These are phyloP conservation scores for Diaporthe ampelina DNA, from an alignment of 2,329 filamentous ascomycete species.

Conservation along the genomic window DNA sequence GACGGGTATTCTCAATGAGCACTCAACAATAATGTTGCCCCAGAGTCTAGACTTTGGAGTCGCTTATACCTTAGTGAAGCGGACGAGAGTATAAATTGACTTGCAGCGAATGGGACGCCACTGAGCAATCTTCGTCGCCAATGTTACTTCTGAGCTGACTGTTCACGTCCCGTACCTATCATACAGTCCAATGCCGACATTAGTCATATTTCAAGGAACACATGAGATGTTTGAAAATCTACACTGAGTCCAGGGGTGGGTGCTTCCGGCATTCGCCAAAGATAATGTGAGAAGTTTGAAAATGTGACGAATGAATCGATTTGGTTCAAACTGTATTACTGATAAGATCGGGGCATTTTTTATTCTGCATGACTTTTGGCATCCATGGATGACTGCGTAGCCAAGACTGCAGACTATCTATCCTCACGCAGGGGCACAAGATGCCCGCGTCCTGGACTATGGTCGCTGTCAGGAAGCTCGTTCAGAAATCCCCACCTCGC, in stretches of 20 bases:
- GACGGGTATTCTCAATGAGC: not conserved
- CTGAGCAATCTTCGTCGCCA: not conserved
- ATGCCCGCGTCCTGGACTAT: not conserved
- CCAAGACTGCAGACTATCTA: not conserved
- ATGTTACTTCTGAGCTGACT: not conserved
- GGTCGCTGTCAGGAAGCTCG: not conserved
- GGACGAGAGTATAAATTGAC: not conserved
- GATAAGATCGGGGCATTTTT: not conserved
- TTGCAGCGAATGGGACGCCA: no score
- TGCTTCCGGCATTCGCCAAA: not conserved
- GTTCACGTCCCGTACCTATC: not conserved
- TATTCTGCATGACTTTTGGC: not conserved
- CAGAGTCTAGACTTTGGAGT: not conserved
- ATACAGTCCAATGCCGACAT: not conserved
- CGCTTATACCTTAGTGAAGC: not conserved
- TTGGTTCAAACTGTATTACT: not conserved
- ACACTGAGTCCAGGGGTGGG: no score
- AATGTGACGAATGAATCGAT: not conserved
- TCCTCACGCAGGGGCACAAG: not conserved
- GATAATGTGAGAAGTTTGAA: not conserved
- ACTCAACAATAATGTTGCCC: not conserved
- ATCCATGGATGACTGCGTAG: no score
- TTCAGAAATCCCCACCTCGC: conserved; percentile 2
- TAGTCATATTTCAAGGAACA: not conserved
- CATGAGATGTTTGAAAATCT: no score